Evolutionary conservation across 345 rosid species (phyloP), one percentile per base, ranked within the genome.

Genomic region (Populus nigra): DNA sequence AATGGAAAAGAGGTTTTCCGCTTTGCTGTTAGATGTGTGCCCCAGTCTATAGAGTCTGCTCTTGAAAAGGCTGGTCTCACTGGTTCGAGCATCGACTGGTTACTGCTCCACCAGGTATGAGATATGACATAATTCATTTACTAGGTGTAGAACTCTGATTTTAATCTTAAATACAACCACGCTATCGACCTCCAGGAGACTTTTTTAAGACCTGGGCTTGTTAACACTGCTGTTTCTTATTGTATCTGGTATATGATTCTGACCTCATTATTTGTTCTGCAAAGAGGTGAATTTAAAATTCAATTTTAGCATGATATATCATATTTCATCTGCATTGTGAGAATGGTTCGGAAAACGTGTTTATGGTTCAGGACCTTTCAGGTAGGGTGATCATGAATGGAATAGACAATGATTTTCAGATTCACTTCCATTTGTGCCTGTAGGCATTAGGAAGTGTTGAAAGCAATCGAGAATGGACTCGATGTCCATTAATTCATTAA

Each of bases 1-100:
- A 93, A 93, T 69, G 99, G 98, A 9, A 87, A 91, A 84, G 98
- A 96, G 86, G 99, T 93, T 33, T 93, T 92, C 73, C 96, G 96
- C 75, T 96, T 96, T 85, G 99, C 96, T 15, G 91, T 86, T 22
- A 88, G 86, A 82, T 83, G 87, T 53, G 98, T 96, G 78, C 99
- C 99, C 15, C 96, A 91, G 80, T 83, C 97, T 25, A 87, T 96
- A 8, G 96, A 91, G 73, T 77, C 86, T 82, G 89, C 99, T 79
- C 89, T 96, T 36, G 76, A 80, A 78, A 93, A 90, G 80, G 97
- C 98, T 6, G 97, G 97, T 75, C 91, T 96, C 41, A 79, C 84
- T 16, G 85, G 85, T 73, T 89, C 98, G 31, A 83, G 71, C 84
- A 85, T 96, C 13, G 97, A 93, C 65, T 96, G 99, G 99, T 88